Evolutionary conservation across 1,284 basidiomycete genomes (phyloP).

Genomic region (Cystobasidiaceae sp.): DNA sequence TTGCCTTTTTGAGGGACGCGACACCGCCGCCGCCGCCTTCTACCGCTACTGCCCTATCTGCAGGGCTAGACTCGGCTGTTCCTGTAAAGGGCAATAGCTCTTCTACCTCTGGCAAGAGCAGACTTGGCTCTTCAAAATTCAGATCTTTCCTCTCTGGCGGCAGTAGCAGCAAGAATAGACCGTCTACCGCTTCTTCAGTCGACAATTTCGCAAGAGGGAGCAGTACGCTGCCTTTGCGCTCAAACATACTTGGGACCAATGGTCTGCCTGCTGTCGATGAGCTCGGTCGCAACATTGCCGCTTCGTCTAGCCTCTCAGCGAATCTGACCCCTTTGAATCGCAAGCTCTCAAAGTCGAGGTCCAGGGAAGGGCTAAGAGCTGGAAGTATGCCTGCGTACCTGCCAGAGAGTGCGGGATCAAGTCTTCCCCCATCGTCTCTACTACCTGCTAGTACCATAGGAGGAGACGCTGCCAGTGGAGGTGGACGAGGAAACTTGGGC

Average conservation of each 20-base stretch:
- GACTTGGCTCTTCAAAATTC: conserved; percentile 3
- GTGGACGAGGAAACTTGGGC: not conserved
- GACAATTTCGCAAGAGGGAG: not conserved
- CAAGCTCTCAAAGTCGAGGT: not conserved
- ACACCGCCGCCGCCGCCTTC: not conserved
- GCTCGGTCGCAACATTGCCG: conserved; percentile 10
- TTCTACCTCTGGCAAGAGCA: not conserved
- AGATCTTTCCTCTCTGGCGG: not conserved
- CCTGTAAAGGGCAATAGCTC: not conserved
- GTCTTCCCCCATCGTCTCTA: not conserved
- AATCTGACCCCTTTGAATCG: not conserved
- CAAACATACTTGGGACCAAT: too few relatives aligned
- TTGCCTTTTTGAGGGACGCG: conserved; percentile 10
- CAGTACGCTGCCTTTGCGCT: too few relatives aligned
- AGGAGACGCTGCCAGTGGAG: not conserved
- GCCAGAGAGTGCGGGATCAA: too few relatives aligned
- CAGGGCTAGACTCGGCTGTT: not conserved
- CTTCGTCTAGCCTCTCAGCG: too few relatives aligned
- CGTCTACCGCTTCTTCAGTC: not conserved
- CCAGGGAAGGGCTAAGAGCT: too few relatives aligned
- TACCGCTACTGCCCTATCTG: not conserved
- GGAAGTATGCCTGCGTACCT: too few relatives aligned
- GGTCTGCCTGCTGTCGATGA: not conserved
- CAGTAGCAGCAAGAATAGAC: too few relatives aligned
- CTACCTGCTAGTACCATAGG: too few relatives aligned